Evolutionary conservation across 179 eudicot species (phyloP).

Genomic region (Gypsophila paniculata): DNA sequence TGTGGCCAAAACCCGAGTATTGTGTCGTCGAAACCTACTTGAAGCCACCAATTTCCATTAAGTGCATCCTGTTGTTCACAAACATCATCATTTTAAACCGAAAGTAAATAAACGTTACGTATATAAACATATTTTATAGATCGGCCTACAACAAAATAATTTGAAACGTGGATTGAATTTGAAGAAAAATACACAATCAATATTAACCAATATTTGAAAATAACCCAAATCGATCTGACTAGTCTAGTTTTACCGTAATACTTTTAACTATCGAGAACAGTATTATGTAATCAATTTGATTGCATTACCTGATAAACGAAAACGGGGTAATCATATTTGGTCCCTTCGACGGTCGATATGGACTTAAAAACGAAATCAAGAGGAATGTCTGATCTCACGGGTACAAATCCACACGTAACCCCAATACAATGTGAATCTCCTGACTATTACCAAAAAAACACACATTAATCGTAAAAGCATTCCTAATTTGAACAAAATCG

Average conservation of each 20-base stretch:
- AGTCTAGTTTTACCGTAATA: too few relatives aligned
- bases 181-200: too few relatives aligned
- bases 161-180: too few relatives aligned
- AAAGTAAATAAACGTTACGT: too few relatives aligned
- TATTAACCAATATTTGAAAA: too few relatives aligned
- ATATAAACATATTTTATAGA: too few relatives aligned
- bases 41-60: conserved; percentile 32
- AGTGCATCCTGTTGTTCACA: conserved; percentile 14
- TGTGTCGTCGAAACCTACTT: neutral
- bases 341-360: conserved; percentile 6
- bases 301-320: conserved; percentile 28
- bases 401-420: conserved; percentile 21
- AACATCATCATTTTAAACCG: too few relatives aligned
- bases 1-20: conserved; percentile 35
- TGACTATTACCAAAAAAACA: neutral
- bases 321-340: neutral
- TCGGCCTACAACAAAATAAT: too few relatives aligned
- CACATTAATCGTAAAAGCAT: neutral
- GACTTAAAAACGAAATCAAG: conserved; percentile 6
- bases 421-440: conserved; percentile 20
- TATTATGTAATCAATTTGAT: too few relatives aligned
- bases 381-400: conserved; percentile 21
- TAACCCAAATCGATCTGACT: too few relatives aligned
- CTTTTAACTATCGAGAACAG: too few relatives aligned
- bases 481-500: too few relatives aligned